Base-by-base conservation (phyloP, 2,329 filamentous ascomycete species). In the Aspergillus niger region DNA sequence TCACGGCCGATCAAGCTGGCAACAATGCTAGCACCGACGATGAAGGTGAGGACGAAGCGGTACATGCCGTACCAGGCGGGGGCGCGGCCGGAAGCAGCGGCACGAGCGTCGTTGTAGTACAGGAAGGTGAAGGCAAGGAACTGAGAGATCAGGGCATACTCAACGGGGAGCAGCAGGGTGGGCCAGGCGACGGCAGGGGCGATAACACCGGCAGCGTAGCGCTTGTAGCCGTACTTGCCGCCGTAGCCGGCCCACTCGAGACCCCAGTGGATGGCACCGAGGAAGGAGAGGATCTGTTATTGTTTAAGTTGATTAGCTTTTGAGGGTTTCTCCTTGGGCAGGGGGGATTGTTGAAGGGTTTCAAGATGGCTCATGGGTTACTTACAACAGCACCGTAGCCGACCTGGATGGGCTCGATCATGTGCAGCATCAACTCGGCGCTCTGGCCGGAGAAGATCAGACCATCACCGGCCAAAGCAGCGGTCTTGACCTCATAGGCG, bases 231-330 rank as follows among this genome's bases (percentile, higher is more conserved):
- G 59, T 90, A 88, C 63, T 84, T 69, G 71, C 85, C 77, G 76
- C 88, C 79, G 75, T 83, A 88, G 79, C 89, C 80, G 54, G 90
- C 90, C 75, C 89, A 96, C 77, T 97, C 92, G 17, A 97, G 83
- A 58, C 93, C 93, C 90, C 94, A 97, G 77, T 97, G 94, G 70
- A 97, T 88, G 36, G 93, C 93, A 48, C 94, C 94, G 1, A 97
- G 85, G 82, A 97, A 97, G 28, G 92, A 96, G 69, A 97, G 90
- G 70, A 97, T 95, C 87, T 90, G 38, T 28, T 64, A 52, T 50
- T 28, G 39, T 50, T 5, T 5, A 11, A 24, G 36, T 53, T 22
- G 60, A 47, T 60, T 53, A 60, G 52, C 26, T 57, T 30, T 24
- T n/a, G 13, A 11, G 36, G 5, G 43, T 26, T 11, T 48, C 11